A percentile compares a stretch with the other conserved stretches of the same genome.
These are phyloP conservation scores for Physcomitrellopsis africana DNA, from an alignment of 225 moss, liverwort and hornwort genomes.

Conservation along the genomic window DNA sequence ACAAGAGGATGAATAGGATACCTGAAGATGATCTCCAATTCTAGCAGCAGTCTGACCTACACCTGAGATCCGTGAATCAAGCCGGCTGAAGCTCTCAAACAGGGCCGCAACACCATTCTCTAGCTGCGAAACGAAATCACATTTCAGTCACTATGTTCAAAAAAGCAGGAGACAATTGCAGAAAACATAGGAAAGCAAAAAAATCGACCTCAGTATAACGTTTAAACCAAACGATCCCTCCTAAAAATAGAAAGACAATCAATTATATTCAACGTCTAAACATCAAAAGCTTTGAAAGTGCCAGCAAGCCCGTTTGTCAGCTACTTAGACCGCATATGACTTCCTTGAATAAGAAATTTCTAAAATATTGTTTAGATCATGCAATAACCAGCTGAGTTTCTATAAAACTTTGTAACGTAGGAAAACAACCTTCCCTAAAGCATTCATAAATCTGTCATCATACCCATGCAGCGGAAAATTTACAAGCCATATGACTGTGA, in stretches of 20 bases:
- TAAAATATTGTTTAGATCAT: no score
- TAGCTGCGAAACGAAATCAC: constrained; percentile 63
- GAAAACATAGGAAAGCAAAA: neutral
- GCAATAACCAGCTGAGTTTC: no score
- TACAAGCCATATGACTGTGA: constrained; percentile 1
- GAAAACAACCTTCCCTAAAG: neutral
- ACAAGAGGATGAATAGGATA: neutral
- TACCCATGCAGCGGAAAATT: neutral
- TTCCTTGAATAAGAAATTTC: no score
- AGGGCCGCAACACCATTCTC: constrained; percentile 82
- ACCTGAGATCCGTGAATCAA: constrained; percentile 93
- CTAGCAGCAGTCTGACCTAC: constrained; percentile 98
- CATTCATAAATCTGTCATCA: constrained; percentile 1
- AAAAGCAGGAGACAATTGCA: constrained; percentile 5
- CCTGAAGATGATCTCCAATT: constrained; percentile 99
- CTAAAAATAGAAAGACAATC: neutral
- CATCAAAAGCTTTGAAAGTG: constrained; percentile 2
- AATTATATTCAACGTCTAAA: neutral
- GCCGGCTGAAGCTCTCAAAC: constrained; percentile 89
- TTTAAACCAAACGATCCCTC: neutral
- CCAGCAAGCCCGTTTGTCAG: constrained; percentile 10
- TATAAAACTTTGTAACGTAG: neutral
- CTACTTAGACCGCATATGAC: constrained; percentile 11
- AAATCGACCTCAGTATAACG: neutral
- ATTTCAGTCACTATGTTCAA: constrained; percentile 11